Base-by-base conservation (phyloP, 345 rosid species). In the Lepidium didymum region DNA sequence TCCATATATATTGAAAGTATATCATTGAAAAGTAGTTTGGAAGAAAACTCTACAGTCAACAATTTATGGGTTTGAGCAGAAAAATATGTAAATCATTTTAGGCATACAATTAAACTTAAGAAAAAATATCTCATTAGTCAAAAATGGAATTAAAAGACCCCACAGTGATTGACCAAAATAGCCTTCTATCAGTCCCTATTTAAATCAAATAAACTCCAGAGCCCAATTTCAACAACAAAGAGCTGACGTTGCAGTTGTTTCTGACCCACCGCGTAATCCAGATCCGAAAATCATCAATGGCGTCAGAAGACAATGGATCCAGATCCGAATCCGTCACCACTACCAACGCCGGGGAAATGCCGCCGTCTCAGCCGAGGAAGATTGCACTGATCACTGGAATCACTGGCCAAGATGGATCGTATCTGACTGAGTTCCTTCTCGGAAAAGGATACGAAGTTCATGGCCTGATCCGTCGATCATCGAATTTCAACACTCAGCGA, bases 351-450 rank as follows among this genome's bases (percentile, higher is more conserved):
- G 64, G 23, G 21, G 73, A 52, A 74, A 74, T 42, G 64, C 64
- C 55, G 34, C 52, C 49, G 7, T 33, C 54, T 1, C 72, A 64
- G 40, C 59, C 71, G 29, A 70, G 76, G 50, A 87, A 76, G 69
- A 64, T 82, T 7, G 97, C 96, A 11, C 71, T 91, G 37, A 77
- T 91, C 64, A 86, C 96, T 56, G 97, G 97, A 31, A 88, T 91
- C 62, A 90, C 96, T n/a, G 96, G 97, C 36, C 97, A 91, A 27
- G 97, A 91, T 40, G 97, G 97, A 19, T 91, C 97, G 4, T 91
- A 91, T 62, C 85, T 91, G 41, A 86, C 97, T 1, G 92, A 91
- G 58, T 84, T 91, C 66, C 82, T 91, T 45, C 90, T 91, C 59
- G 38, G 70, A 41, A 88, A 86, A 64, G 97, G 91, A 9, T 88